Conservation (phyloP, 2,329 filamentous ascomycete species). For the Sporothrix pallida region DNA sequence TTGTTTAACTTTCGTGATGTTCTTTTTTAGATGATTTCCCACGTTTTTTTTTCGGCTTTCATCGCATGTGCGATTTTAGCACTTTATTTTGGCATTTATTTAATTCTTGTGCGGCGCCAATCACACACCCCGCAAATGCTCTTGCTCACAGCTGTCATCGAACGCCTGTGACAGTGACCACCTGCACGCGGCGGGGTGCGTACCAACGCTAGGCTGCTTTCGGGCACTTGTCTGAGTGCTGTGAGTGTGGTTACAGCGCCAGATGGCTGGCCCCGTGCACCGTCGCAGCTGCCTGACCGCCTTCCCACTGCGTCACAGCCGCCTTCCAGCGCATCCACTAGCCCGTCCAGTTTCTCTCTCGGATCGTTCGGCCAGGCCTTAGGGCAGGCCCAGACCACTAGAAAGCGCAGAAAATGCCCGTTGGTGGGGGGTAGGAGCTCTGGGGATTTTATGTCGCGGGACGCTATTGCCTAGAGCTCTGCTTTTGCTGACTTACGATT, state of each 20-base stretch:
- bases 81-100: slow-evolving; percentile 18
- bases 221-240: neutral
- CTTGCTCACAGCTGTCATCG: slow-evolving; percentile 10
- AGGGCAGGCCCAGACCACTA: slow-evolving; percentile 16
- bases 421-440: slow-evolving; percentile 24
- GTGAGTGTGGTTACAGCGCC: neutral
- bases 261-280: neutral
- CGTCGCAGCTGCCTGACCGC: neutral
- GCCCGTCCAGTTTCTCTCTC: slow-evolving; percentile 13
- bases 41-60: neutral
- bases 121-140: slow-evolving; percentile 17
- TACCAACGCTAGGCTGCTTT: slow-evolving; percentile 12
- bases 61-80: neutral
- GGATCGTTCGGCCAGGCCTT: slow-evolving; percentile 30
- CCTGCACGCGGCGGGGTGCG: slow-evolving; percentile 11
- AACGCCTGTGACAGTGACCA: neutral
- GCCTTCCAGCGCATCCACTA: neutral
- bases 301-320: neutral
- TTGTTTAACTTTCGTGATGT: slow-evolving; percentile 1
- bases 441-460: neutral
- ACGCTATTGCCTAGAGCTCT: neutral
- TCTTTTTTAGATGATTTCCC: slow-evolving; percentile 7
- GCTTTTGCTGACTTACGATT: neutral
- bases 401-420: slow-evolving; percentile 1
- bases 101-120: slow-evolving; percentile 15